A percentile compares a stretch with the other conserved stretches of the same genome.
Evolutionary conservation across 768 basidiomycete genomes (phyloP).

Genomic region (Chalciporus piperatus): DNA sequence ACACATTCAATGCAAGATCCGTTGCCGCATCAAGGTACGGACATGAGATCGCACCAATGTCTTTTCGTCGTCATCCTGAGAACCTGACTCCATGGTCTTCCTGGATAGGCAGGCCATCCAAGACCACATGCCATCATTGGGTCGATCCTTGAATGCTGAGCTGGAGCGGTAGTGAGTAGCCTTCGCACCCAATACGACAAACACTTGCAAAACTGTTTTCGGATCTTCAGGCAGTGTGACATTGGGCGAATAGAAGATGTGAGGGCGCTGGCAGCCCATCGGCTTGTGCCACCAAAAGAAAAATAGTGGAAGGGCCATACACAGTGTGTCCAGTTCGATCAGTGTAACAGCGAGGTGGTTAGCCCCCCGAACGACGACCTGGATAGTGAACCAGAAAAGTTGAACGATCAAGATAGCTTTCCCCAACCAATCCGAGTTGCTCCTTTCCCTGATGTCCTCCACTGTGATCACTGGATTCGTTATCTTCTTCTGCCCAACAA

Average conservation of each 20-base stretch:
- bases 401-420: background rate
- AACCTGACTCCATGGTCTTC: too few relatives aligned
- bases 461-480: background rate
- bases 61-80: too few relatives aligned
- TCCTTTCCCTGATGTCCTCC: background rate
- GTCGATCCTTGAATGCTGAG: too few relatives aligned
- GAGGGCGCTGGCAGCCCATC: background rate
- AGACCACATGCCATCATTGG: too few relatives aligned
- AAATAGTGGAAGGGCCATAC: background rate
- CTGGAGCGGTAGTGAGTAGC: too few relatives aligned
- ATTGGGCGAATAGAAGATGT: background rate
- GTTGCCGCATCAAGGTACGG: too few relatives aligned
- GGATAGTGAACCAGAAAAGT: background rate
- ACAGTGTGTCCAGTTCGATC: slow-evolving; percentile 1
- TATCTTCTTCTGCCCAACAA: background rate
- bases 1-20: too few relatives aligned
- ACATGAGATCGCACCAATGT: too few relatives aligned
- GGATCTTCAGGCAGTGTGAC: too few relatives aligned
- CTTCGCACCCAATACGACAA: too few relatives aligned
- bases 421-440: background rate
- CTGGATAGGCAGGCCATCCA: too few relatives aligned
- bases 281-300: slow-evolving; percentile 5
- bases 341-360: background rate
- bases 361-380: background rate
- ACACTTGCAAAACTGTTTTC: too few relatives aligned